Evolutionary conservation across 805 yeast species (phyloP), one percentile per base, ranked within the genome.

Genomic region (Metschnikowia bowlesiae): DNA sequence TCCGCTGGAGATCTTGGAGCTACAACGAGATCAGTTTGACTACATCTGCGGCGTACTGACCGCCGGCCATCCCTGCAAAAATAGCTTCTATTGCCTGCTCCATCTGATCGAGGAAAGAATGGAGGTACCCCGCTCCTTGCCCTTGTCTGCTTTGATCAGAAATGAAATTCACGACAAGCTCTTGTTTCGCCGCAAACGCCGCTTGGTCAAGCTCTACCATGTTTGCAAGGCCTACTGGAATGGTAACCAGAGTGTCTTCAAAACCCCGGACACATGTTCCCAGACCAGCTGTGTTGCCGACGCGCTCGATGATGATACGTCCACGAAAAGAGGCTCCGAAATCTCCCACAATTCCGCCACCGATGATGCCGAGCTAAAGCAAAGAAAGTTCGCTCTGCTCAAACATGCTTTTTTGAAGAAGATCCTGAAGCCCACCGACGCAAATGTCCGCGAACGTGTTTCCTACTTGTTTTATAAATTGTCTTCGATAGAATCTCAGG

Each of bases 391-490:
- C 16, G 38, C 49, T 4, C 58, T 55, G 58, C 40, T 53, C 38
- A 55, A 53, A 30, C 35, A 31, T 13, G 53, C 55, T 1, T 51
- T 46, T 28, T 43, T 51, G 38, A 53, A 51, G 38, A 53, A 37
- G 42, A 39, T 55, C 10, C 48, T 56, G 30, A 45, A 54, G 9
- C 41, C 54, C 1, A 49, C 62, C 2, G 52, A 49, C 11, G 38
- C 51, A 0, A 50, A 55, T 31, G 47, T 50, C 18, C 55, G 55
- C 18, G 67, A 61, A 32, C 43, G 55, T 6, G 50, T 63, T 26
- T 54, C 64, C 0, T 63, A 62, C 42, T 47, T 65, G 37, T 58
- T 55, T 44, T 58, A 57, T 47, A 53, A 53, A 36, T 50, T 57
- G 11, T 45, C 49, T 1, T 39, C 52, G 42, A 53, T 55, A 37